phyloP scores from a whole-genome alignment of 495 filamentous ascomycete species.

The Mycothermus thermophilus region DNA sequence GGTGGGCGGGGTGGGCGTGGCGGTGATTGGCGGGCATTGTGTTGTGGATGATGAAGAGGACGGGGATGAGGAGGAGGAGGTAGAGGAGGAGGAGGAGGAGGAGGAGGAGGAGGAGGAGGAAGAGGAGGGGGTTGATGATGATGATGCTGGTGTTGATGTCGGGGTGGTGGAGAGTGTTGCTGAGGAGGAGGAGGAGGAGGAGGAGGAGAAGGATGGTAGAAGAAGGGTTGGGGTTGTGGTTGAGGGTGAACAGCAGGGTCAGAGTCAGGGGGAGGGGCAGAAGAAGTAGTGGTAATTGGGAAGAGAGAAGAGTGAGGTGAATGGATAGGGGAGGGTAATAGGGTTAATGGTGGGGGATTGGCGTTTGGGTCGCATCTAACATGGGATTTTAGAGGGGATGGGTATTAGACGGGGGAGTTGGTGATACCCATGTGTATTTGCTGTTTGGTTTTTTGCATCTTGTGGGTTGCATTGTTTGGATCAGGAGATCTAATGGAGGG shows the following conservation, averaged over 20 bases:
- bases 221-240: neutral
- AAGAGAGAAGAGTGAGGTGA: conserved; percentile 14
- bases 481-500: no score
- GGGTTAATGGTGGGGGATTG: conserved; percentile 4
- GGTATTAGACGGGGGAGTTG: no score
- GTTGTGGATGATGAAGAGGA: no score
- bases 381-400: neutral
- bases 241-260: neutral
- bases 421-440: no score
- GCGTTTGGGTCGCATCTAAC: conserved; percentile 11
- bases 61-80: neutral
- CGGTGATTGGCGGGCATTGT: no score
- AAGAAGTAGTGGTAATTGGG: conserved; percentile 16
- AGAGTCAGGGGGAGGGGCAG: conserved; percentile 13
- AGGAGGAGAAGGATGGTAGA: conserved; percentile 14
- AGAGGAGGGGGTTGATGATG: neutral
- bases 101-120: conserved; percentile 1
- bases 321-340: conserved; percentile 5
- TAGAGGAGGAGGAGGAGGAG: neutral
- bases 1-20: no score
- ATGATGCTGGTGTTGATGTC: no score
- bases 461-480: no score
- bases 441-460: no score
- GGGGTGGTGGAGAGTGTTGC: conserved; percentile 7
- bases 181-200: conserved; percentile 6